phyloP scores from a whole-genome alignment of 768 basidiomycete species.

The Hortiboletus flavorubellus region DNA sequence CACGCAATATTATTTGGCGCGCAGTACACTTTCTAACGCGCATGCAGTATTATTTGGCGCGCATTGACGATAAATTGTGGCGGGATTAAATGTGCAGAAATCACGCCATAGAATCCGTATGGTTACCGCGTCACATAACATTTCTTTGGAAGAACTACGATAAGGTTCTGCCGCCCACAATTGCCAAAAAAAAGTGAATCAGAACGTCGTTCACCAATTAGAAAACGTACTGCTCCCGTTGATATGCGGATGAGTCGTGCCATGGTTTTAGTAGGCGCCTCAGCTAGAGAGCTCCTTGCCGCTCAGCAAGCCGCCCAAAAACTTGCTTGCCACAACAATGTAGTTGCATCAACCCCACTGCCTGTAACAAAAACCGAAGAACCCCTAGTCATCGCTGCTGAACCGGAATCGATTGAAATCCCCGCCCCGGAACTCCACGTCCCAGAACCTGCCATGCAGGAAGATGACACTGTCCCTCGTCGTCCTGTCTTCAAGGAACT shows the following conservation, averaged over 20 bases:
- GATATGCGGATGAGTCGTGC: slow-evolving; percentile 87
- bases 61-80: too few species aligned
- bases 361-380: slow-evolving; percentile 16
- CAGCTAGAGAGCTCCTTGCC: slow-evolving; percentile 66
- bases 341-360: slow-evolving; percentile 13
- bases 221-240: slow-evolving; percentile 83
- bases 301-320: slow-evolving; percentile 65
- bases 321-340: slow-evolving; percentile 34
- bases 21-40: too few species aligned
- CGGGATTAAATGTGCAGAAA: too few species aligned
- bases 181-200: slow-evolving; percentile 82
- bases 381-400: slow-evolving; percentile 13
- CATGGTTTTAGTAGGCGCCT: slow-evolving; percentile 66
- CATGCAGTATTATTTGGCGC: too few species aligned
- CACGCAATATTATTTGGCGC: too few species aligned
- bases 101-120: too few species aligned
- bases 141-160: slow-evolving; percentile 52
- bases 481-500: slow-evolving; percentile 62
- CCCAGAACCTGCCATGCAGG: slow-evolving; percentile 3
- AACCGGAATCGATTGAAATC: slow-evolving; percentile 14
- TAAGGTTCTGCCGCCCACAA: slow-evolving; percentile 72
- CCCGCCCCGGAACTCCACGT: neutral
- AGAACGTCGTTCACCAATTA: slow-evolving; percentile 75
- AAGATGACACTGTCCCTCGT: slow-evolving; percentile 20
- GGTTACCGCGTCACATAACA: too few species aligned